Percentiles rank a stretch among this genome's conserved stretches.
phyloP scores from a whole-genome alignment of 1,284 basidiomycete species.

The Pascua sp. region DNA sequence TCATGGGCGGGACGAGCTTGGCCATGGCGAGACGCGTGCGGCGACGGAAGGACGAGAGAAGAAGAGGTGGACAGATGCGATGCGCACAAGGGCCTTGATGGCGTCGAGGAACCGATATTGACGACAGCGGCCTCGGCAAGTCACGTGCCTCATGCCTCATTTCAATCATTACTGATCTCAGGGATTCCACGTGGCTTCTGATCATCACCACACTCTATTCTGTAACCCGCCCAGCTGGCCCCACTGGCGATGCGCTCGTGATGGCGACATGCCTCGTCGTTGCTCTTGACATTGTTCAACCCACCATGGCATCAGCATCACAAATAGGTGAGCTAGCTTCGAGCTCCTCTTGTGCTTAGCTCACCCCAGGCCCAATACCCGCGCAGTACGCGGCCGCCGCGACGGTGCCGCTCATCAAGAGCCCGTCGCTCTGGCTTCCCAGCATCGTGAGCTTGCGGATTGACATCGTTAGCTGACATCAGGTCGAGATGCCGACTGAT shows the following conservation, averaged over 20 bases:
- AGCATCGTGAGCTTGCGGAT: constrained; percentile 59
- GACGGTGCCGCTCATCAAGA: constrained; percentile 79
- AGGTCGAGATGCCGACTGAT: constrained; percentile 80
- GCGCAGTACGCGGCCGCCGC: constrained; percentile 70
- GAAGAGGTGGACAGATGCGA: background rate
- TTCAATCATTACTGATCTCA: too few species aligned
- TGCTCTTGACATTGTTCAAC: too few species aligned
- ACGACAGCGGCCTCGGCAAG: too few species aligned
- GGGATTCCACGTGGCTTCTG: too few species aligned
- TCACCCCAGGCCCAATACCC: constrained; percentile 39
- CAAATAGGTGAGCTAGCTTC: constrained; percentile 19
- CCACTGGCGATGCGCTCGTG: too few species aligned
- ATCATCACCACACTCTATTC: too few species aligned
- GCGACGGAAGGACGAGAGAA: too few species aligned
- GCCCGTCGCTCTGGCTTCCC: constrained; percentile 81
- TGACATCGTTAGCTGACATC: background rate
- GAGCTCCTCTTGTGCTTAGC: background rate
- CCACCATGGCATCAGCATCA: constrained; percentile 16
- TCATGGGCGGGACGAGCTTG: constrained; percentile 53
- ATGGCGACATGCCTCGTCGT: too few species aligned
- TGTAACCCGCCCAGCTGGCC: too few species aligned
- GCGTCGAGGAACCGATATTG: too few species aligned
- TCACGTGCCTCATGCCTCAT: too few species aligned
- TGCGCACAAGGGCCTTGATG: background rate
- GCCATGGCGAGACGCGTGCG: constrained; percentile 27